Evolutionary conservation across 1,284 basidiomycete species (phyloP).

Genomic region (Sporisorium reilianum): DNA sequence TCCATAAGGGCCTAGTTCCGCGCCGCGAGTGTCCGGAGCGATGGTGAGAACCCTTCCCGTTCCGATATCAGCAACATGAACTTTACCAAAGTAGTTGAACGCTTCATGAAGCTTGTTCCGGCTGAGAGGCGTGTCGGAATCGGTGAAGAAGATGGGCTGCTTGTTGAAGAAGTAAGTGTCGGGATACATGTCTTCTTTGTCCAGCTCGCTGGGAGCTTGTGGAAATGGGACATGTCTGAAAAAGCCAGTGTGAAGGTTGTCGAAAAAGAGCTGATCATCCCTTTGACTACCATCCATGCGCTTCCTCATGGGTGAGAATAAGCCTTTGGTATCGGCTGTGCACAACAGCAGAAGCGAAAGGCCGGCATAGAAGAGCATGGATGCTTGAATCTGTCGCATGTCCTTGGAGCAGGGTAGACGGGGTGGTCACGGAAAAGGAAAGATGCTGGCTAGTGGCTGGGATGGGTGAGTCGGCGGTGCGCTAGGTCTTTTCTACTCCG

Average conservation of each 20-base stretch:
- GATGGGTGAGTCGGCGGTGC: background rate
- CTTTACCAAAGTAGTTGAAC: slow-evolving; percentile 3
- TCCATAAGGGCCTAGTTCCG: background rate
- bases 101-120: slow-evolving; percentile 3
- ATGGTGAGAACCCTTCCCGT: no score
- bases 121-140: background rate
- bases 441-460: background rate
- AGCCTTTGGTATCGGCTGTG: background rate
- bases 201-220: background rate
- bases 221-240: background rate
- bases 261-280: slow-evolving; percentile 1
- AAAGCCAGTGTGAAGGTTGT: slow-evolving; percentile 3
- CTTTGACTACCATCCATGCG: background rate
- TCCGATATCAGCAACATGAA: slow-evolving; percentile 19
- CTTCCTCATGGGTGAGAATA: background rate
- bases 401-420: background rate
- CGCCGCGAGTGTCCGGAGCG: no score
- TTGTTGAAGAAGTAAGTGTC: slow-evolving; percentile 9
- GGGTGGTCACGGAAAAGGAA: background rate
- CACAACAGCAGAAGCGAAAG: background rate
- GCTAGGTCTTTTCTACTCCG: background rate
- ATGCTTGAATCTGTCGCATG: background rate
- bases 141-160: slow-evolving; percentile 11
- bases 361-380: background rate
- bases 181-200: slow-evolving; percentile 7